phyloP scores from a whole-genome alignment of 2,329 filamentous ascomycete genomes.

The Cercospora nicotianae region DNA sequence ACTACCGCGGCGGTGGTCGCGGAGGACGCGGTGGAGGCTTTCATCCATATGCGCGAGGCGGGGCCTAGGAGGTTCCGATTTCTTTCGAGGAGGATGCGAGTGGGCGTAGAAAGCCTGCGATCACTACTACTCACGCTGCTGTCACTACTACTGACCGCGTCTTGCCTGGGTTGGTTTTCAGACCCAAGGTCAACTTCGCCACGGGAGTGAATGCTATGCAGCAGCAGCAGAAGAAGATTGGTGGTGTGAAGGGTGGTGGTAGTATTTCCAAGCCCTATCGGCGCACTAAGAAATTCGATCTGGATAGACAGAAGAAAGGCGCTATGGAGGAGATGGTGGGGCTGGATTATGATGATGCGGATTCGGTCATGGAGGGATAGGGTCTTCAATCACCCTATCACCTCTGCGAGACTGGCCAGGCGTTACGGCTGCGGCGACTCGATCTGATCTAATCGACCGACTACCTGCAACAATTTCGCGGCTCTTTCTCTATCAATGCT shows the following conservation, averaged over 20 bases:
- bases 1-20: conserved; percentile 87
- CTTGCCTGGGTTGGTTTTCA: not conserved
- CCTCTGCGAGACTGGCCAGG: not conserved
- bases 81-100: not conserved
- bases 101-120: not conserved
- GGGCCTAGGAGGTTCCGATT: conserved; percentile 22
- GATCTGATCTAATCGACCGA: not conserved
- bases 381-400: not conserved
- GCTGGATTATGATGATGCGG: not conserved
- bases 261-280: not conserved
- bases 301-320: not conserved
- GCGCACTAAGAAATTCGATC: not conserved
- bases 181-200: not conserved
- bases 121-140: not conserved
- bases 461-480: not conserved
- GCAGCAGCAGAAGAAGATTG: not conserved
- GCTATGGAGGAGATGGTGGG: not conserved
- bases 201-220: not conserved
- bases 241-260: not conserved
- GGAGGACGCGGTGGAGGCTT: conserved; percentile 68
- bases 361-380: not conserved
- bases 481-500: not conserved
- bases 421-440: not conserved
- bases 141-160: not conserved
- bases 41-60: conserved; percentile 68